These are phyloP conservation scores for Fraxinus nigra DNA, from an alignment of 305 asterid genomes.

Conservation along the genomic window DNA sequence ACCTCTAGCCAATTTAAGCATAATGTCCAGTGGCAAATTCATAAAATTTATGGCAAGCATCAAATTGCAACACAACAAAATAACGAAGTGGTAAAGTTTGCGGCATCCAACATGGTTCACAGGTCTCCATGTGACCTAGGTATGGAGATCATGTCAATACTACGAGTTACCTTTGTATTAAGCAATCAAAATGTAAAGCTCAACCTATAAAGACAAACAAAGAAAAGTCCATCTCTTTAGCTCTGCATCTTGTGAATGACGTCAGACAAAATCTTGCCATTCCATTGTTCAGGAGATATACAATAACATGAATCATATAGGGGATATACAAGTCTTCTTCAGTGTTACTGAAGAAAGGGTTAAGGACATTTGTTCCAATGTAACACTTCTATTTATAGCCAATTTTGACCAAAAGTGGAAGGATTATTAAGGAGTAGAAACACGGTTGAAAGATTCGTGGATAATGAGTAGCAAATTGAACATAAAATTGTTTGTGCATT, in stretches of 20 bases:
- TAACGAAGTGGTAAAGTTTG: neutral
- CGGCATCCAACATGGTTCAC: neutral
- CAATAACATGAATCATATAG: neutral
- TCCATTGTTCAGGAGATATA: neutral
- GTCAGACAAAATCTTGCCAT: neutral
- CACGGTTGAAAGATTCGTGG: neutral
- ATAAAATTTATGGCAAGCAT: neutral
- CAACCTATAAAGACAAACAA: neutral
- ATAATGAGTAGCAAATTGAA: neutral
- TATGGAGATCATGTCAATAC: neutral
- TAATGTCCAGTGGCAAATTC: neutral
- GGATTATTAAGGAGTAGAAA: neutral
- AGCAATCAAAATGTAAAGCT: neutral
- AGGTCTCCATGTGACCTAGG: neutral
- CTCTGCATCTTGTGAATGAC: neutral
- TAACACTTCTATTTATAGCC: neutral
- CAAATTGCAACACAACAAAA: neutral
- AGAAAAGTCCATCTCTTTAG: neutral
- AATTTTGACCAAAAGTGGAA: neutral
- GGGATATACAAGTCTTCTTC: neutral
- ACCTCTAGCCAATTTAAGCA: neutral
- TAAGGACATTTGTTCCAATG: neutral
- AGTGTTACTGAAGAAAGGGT: neutral
- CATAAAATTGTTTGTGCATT: neutral
- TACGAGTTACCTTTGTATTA: neutral